phyloP scores from a whole-genome alignment of 495 filamentous ascomycete genomes.

The Neurospora sp. region DNA sequence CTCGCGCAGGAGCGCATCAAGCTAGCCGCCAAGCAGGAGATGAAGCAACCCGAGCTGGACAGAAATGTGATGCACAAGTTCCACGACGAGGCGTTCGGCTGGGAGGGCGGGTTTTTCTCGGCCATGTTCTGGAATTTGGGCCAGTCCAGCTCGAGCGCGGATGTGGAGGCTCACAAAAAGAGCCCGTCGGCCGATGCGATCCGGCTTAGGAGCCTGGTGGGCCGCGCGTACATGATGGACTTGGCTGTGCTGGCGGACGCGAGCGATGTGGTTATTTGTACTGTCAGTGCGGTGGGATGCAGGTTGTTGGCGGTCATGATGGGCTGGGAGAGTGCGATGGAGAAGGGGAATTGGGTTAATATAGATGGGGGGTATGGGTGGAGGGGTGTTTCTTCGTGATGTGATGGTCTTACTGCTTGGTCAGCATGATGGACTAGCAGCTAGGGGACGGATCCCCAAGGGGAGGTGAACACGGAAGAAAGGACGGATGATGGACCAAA shows the following conservation, averaged over 20 bases:
- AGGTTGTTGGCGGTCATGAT: slow-evolving; percentile 64
- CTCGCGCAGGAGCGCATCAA: slow-evolving; percentile 57
- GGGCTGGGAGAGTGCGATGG: slow-evolving; percentile 62
- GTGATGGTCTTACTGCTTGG: too few relatives aligned
- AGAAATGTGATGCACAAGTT: slow-evolving; percentile 41
- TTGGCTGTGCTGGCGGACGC: slow-evolving; percentile 51
- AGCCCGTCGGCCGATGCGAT: slow-evolving; percentile 40
- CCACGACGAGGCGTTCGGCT: slow-evolving; percentile 56
- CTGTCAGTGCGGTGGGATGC: slow-evolving; percentile 55
- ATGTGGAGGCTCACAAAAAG: background rate
- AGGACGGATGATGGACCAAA: background rate
- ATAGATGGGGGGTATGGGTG: slow-evolving; percentile 59
- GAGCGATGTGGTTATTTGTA: slow-evolving; percentile 56
- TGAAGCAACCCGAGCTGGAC: slow-evolving; percentile 22
- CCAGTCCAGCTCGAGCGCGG: slow-evolving; percentile 20
- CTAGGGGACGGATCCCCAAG: too few relatives aligned
- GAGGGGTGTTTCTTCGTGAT: slow-evolving; percentile 29
- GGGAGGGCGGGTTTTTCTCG: slow-evolving; percentile 67
- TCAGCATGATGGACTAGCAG: too few relatives aligned
- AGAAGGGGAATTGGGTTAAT: slow-evolving; percentile 51
- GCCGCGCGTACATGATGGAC: slow-evolving; percentile 61
- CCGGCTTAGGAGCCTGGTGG: slow-evolving; percentile 53
- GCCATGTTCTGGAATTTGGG: slow-evolving; percentile 62
- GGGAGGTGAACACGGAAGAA: background rate
- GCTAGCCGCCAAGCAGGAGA: slow-evolving; percentile 47